Percentiles rank a stretch among this genome's conserved stretches.
Conservation (phyloP, 805 yeast genomes). For the Suhomyces emberorum region DNA sequence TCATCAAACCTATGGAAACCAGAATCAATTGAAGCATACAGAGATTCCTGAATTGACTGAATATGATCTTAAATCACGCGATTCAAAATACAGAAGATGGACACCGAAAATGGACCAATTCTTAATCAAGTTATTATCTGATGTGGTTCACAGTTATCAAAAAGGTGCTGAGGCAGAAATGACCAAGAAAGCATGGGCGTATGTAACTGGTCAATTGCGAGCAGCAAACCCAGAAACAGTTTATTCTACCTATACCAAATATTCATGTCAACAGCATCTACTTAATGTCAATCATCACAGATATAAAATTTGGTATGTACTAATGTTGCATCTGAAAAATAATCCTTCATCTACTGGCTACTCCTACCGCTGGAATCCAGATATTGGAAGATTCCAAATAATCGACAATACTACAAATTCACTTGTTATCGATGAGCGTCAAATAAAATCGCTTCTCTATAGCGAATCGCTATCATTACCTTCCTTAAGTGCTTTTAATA, state of each 20-base stretch:
- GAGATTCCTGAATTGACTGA: constrained; percentile 20
- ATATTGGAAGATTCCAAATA: constrained; percentile 32
- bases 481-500: constrained; percentile 23
- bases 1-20: constrained; percentile 7
- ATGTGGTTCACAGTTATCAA: constrained; percentile 34
- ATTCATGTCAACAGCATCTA: constrained; percentile 37
- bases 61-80: constrained; percentile 31
- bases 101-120: constrained; percentile 37
- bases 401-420: constrained; percentile 21
- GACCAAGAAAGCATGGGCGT: constrained; percentile 38
- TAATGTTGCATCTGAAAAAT: constrained; percentile 30
- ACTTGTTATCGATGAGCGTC: constrained; percentile 29
- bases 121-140: constrained; percentile 29
- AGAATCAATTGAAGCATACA: constrained; percentile 1
- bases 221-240: constrained; percentile 39
- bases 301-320: constrained; percentile 33
- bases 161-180: constrained; percentile 28
- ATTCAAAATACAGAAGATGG: constrained; percentile 38
- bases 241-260: constrained; percentile 38
- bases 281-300: constrained; percentile 34
- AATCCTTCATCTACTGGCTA: constrained; percentile 18
- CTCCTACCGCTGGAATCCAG: constrained; percentile 36
- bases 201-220: constrained; percentile 32
- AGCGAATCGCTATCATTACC: constrained; percentile 31
- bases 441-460: constrained; percentile 30